These are phyloP conservation scores for Ascochyta rabiei DNA, from an alignment of 2,329 filamentous ascomycete genomes.

Conservation along the genomic window DNA sequence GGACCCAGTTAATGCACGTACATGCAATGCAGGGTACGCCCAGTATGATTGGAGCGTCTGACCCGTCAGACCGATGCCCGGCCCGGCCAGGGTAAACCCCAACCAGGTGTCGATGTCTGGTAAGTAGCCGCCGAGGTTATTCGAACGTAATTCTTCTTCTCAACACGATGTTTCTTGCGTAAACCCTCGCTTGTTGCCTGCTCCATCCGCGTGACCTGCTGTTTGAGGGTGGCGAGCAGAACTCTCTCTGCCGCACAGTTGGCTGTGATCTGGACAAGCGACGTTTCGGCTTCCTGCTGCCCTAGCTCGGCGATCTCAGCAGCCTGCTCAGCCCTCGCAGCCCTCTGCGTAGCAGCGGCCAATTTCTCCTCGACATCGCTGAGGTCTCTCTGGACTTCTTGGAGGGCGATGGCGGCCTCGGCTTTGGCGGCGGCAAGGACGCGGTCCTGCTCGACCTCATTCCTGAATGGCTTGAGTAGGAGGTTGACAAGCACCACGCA, in stretches of 20 bases:
- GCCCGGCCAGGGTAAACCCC: constrained; percentile 10
- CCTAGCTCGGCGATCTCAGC: not conserved
- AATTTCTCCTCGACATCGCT: not conserved
- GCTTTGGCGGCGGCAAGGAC: not conserved
- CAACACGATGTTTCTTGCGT: not conserved
- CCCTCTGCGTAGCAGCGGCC: not conserved
- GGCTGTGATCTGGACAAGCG: not conserved
- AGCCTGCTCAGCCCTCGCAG: not conserved
- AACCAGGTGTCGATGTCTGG: constrained; percentile 2
- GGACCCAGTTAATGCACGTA: too few relatives aligned
- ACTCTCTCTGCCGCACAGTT: not conserved
- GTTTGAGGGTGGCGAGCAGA: not conserved
- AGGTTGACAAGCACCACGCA: not conserved
- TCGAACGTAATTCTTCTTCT: not conserved
- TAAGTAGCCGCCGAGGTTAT: not conserved
- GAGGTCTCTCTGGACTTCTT: too few relatives aligned
- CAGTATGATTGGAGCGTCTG: constrained; percentile 4
- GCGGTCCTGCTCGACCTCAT: not conserved
- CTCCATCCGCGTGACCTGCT: not conserved
- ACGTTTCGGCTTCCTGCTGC: not conserved
- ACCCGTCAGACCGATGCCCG: constrained; percentile 13
- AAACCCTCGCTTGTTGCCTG: not conserved
- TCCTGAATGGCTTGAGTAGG: not conserved
- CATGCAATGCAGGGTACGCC: too few relatives aligned
- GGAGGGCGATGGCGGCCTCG: too few relatives aligned